Base-by-base conservation (phyloP, 176 grass and related monocot species). In the Paspalum vaginatum region DNA sequence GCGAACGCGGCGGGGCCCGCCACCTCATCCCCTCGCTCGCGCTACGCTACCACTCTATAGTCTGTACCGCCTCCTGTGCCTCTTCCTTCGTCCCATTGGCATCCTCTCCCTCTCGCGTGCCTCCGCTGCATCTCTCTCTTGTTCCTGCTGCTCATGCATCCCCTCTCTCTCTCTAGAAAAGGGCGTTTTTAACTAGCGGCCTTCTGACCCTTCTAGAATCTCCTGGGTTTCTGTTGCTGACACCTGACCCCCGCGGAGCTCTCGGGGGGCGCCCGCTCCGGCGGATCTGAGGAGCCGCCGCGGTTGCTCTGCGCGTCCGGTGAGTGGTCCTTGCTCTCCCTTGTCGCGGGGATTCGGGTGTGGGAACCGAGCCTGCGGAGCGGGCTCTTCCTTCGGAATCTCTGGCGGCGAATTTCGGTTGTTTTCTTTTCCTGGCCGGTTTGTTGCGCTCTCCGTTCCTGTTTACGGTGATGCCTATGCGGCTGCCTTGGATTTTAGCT, bases 1-100 rank as follows among this genome's bases (percentile, higher is more conserved):
- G 89, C 59, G 79, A 8, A n/a, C 42, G 8, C 5, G 1, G 80
- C 20, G 65, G 82, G 74, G 0, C 87, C 90, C 89, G 13, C 90
- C 87, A 84, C 85, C 79, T 70, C 84, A 39, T 77, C 72, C 39
- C 52, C 7, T 11, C 20, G 41, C 70, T 65, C 12, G 9, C 75
- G 49, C 41, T 41, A 67, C 78, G 66, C 78, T 83, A 70, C 63
- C 47, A 9, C 38, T 63, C 9, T 15, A 5, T 14, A n/a, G n/a
- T n/a, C n/a, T n/a, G n/a, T n/a, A n/a, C n/a, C n/a, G n/a, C n/a
- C n/a, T n/a, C n/a, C n/a, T 50, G 3, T 0, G 6, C 17, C 51
- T 20, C 18, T 37, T 25, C 32, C 65, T 66, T 1, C 21, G 46
- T 14, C 42, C 25, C 22, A 0, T 0, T n/a, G n/a, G n/a, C n/a